A percentile compares a stretch with the other conserved stretches of the same genome.
Evolutionary conservation across 164 flowering plant species (phyloP).

Genomic region (Pachysandra terminalis): DNA sequence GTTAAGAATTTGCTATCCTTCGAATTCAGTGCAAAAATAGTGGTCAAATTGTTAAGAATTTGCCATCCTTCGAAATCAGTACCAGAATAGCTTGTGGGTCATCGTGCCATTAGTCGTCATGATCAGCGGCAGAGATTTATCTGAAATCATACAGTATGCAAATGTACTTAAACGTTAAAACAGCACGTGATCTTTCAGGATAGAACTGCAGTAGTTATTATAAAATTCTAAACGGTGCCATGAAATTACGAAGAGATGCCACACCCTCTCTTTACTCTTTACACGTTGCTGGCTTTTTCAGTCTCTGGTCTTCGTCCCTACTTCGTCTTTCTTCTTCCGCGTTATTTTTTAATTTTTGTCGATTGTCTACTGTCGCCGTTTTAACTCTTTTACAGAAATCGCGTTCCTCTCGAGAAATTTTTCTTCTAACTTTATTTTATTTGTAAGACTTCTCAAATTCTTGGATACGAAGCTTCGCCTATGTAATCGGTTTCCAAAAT

Average conservation of each 20-base stretch:
- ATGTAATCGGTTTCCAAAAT: background rate
- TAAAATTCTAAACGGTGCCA: background rate
- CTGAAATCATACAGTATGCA: too few relatives aligned
- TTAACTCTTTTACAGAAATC: conserved; percentile 8
- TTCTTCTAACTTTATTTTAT: background rate
- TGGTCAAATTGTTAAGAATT: too few relatives aligned
- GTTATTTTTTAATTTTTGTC: background rate
- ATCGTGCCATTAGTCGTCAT: too few relatives aligned
- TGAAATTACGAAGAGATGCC: conserved; percentile 2
- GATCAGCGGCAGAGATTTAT: too few relatives aligned
- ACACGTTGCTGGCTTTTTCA: conserved; percentile 10
- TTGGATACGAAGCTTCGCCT: background rate
- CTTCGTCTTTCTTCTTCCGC: conserved; percentile 3
- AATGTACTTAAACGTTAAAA: too few relatives aligned
- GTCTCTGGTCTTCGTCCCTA: background rate
- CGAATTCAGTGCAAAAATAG: too few relatives aligned
- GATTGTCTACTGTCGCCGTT: background rate
- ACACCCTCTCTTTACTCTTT: background rate
- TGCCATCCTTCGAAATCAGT: too few relatives aligned
- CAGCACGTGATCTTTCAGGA: too few relatives aligned
- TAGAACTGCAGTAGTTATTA: background rate
- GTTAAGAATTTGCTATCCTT: too few relatives aligned
- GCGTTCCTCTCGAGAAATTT: conserved; percentile 19
- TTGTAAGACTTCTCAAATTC: background rate
- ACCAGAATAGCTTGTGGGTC: too few relatives aligned